Percentiles rank a stretch among this genome's conserved stretches.
phyloP scores from a whole-genome alignment of 1,139 yeast species.

The Yamadazyma songkhlaensis region DNA sequence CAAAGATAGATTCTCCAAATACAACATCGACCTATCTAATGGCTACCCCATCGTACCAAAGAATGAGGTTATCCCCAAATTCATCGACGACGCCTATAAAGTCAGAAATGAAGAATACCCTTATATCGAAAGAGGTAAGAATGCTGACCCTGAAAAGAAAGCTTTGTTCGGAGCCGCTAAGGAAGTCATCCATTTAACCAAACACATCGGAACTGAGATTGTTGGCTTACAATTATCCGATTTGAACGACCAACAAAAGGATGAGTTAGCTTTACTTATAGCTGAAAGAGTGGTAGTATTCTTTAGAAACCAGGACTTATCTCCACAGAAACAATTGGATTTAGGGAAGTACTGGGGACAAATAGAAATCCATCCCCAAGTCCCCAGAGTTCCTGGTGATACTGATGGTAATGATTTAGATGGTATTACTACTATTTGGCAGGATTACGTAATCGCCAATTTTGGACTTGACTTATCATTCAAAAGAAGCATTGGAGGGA shows the following conservation, averaged over 20 bases:
- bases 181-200: constrained; percentile 46
- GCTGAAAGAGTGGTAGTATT: constrained; percentile 45
- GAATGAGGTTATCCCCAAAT: constrained; percentile 40
- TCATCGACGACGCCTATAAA: constrained; percentile 48
- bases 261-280: constrained; percentile 44
- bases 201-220: constrained; percentile 55
- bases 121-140: constrained; percentile 45
- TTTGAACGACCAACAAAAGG: constrained; percentile 48
- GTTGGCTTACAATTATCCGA: constrained; percentile 51
- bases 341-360: constrained; percentile 43
- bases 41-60: constrained; percentile 32
- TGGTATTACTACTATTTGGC: constrained; percentile 56
- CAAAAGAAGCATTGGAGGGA: constrained; percentile 31
- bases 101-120: constrained; percentile 40
- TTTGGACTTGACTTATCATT: constrained; percentile 22
- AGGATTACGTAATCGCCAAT: constrained; percentile 32
- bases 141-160: constrained; percentile 54
- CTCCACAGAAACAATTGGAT: constrained; percentile 45
- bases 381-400: constrained; percentile 28
- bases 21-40: constrained; percentile 27
- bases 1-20: constrained; percentile 24
- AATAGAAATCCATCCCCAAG: constrained; percentile 43
- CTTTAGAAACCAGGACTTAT: constrained; percentile 41
- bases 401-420: constrained; percentile 16
- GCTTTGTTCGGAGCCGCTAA: constrained; percentile 51